These are phyloP conservation scores for Sphaceloma murrayae DNA, from an alignment of 2,329 filamentous ascomycete genomes.

Conservation along the genomic window DNA sequence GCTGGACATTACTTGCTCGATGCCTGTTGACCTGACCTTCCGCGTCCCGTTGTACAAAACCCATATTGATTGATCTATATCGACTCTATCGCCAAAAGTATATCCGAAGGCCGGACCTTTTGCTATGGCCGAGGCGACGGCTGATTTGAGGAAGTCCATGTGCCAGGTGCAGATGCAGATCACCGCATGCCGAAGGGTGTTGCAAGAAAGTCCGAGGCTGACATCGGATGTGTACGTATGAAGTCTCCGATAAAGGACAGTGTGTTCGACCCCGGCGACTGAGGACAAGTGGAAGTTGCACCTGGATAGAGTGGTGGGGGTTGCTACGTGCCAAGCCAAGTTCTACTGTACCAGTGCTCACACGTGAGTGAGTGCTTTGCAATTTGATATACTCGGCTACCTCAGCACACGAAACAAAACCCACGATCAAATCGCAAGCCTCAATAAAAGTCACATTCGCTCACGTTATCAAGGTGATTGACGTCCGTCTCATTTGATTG, in stretches of 20 bases:
- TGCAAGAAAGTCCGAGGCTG: too few relatives aligned
- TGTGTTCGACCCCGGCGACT: constrained; percentile 9
- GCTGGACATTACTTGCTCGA: constrained; percentile 12
- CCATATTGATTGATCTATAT: constrained; percentile 91
- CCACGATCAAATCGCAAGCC: too few relatives aligned
- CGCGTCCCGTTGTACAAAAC: constrained; percentile 90
- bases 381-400: too few relatives aligned
- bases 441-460: too few relatives aligned
- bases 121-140: constrained; percentile 90
- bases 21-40: constrained; percentile 47
- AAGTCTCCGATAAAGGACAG: too few relatives aligned
- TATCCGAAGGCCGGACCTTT: constrained; percentile 91
- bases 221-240: too few relatives aligned
- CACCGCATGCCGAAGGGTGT: background rate
- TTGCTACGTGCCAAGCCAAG: background rate
- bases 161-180: too few relatives aligned
- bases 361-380: too few relatives aligned
- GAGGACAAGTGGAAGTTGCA: constrained; percentile 1
- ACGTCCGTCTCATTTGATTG: too few relatives aligned
- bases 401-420: too few relatives aligned
- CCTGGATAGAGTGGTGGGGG: too few relatives aligned
- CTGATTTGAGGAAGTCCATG: constrained; percentile 98
- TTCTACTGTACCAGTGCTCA: background rate
- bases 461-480: too few relatives aligned
- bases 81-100: constrained; percentile 82